Base-by-base conservation (phyloP, 2,329 filamentous ascomycete species). In the Xylariales sp. region DNA sequence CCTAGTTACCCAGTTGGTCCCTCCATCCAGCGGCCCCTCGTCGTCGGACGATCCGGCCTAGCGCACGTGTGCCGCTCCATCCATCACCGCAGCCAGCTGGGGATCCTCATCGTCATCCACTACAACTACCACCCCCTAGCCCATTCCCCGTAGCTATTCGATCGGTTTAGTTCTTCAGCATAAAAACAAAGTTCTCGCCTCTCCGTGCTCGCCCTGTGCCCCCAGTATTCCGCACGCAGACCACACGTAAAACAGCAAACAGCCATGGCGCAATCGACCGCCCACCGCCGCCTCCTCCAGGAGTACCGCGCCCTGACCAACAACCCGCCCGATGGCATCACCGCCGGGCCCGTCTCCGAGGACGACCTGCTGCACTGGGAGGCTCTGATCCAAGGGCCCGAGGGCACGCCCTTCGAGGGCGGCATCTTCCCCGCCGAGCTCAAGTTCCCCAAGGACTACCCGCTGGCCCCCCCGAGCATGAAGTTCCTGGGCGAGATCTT, bases 281-380 rank as follows among this genome's bases (percentile, higher is more conserved):
- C 81, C 50, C 80, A 83, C 60, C 78, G 81, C 52, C 89, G 93
- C 29, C 85, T 98, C 51, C 89, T 97, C 61, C 87, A 91, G 67
- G 93, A 98, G 72, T 98, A 98, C 74, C 88, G 88, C 58, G 82
- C 86, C 46, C 83, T 98, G 46, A 93, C 89, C 46, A 91, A 88
- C 57, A 93, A 94, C 65, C 88, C 91, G 1, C 91, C 91, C n/a
- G 91, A 97, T 45, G 93, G 93, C 61, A 97, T 98, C 67, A 95
- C 88, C 42, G 93, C 93, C 13, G 93, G 93, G 15, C 93, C 93
- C 23, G 73, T 96, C 44, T 85, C 78, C 48, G 93, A 98, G 70
- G 93, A 97, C 62, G 89, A 98, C 68, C 82, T 97, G 58, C 86
- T 96, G 54, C 72, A 88, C 56, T 98, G 93, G 93, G 93, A 98